Evolutionary conservation across 306 rosid species (phyloP).

Genomic region (Vachellia collinsii): DNA sequence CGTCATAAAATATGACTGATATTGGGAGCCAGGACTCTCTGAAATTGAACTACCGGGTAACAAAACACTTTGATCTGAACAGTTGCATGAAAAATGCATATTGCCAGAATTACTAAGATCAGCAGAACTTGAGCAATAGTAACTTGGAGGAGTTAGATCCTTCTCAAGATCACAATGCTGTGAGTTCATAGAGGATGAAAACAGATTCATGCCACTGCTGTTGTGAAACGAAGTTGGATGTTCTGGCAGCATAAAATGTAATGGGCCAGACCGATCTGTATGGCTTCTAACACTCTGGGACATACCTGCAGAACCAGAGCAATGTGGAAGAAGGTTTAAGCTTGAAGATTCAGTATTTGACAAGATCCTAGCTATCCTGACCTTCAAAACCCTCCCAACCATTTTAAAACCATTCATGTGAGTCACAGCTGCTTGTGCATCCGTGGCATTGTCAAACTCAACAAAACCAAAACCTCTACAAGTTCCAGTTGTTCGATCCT

Average conservation of each 20-base stretch:
- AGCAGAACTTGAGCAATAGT: slow-evolving; percentile 12
- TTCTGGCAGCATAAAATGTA: slow-evolving; percentile 30
- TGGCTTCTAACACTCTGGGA: slow-evolving; percentile 23
- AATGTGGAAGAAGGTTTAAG: not conserved
- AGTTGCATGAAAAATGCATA: slow-evolving; percentile 4
- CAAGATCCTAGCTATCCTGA: slow-evolving; percentile 12
- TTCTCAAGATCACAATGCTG: slow-evolving; percentile 6
- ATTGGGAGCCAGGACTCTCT: slow-evolving; percentile 16
- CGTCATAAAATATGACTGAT: slow-evolving; percentile 21
- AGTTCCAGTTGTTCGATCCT: slow-evolving; percentile 29
- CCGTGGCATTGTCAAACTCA: slow-evolving; percentile 5
- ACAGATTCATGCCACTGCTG: slow-evolving; percentile 5
- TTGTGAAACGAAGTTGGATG: slow-evolving; percentile 14
- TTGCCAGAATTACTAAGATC: slow-evolving; percentile 12
- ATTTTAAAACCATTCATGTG: slow-evolving; percentile 27
- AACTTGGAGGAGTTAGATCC: slow-evolving; percentile 25
- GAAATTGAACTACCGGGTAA: slow-evolving; percentile 11
- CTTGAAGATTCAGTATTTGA: slow-evolving; percentile 8
- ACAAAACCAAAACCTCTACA: slow-evolving; percentile 40
- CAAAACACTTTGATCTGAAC: slow-evolving; percentile 4
- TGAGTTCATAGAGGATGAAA: slow-evolving; percentile 11
- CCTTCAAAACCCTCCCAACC: slow-evolving; percentile 29
- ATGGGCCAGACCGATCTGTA: slow-evolving; percentile 10
- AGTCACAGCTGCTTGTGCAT: slow-evolving; percentile 9
- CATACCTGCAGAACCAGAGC: not conserved